Evolutionary conservation across 305 asterid species (phyloP), one percentile per base, ranked within the genome.

Genomic region (Ruellia speciosa): DNA sequence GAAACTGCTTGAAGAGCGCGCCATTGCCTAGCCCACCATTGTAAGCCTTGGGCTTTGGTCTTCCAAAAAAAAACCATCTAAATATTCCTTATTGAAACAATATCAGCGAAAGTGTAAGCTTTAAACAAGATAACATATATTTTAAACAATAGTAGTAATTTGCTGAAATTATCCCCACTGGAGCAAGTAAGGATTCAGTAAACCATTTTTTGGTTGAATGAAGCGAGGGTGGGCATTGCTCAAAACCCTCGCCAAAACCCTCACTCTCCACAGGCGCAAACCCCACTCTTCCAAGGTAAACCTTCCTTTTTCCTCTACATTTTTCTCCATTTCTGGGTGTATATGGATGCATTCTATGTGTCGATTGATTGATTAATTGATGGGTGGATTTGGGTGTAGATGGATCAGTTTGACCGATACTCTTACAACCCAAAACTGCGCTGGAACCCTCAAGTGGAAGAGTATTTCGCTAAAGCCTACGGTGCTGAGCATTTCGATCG

Each of bases 391-490:
- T 15, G 41, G 45, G n/a, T 58, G 46, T 78, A 80, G 88, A 87
- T 87, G 96, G 88, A 84, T 72, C 78, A 69, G 37, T 67, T 82
- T 16, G 80, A 80, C 41, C 83, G 95, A 54, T 88, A 83, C 78
- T 63, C 87, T 63, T 88, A 73, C 84, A 71, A 70, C 16, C 88
- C 97, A 40, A 70, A 70, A 39, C 72, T 88, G 68, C 71, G 63
- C 33, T 88, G 97, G 97, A 81, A 86, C 69, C 77, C 89, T 54
- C 69, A 67, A 64, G 87, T 88, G 55, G 88, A 86, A 66, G 88
- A 80, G 18, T 88, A 83, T 70, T 81, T 88, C 60, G 53, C 72
- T 40, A 75, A 83, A 72, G 95, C 87, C 43, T 88, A 85, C 37
- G 97, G 95, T 56, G 81, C 83, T 34, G 81, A 86, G 9, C 95